These are phyloP conservation scores for Amanita pallidorosea DNA, from an alignment of 768 basidiomycete genomes.

Conservation along the genomic window DNA sequence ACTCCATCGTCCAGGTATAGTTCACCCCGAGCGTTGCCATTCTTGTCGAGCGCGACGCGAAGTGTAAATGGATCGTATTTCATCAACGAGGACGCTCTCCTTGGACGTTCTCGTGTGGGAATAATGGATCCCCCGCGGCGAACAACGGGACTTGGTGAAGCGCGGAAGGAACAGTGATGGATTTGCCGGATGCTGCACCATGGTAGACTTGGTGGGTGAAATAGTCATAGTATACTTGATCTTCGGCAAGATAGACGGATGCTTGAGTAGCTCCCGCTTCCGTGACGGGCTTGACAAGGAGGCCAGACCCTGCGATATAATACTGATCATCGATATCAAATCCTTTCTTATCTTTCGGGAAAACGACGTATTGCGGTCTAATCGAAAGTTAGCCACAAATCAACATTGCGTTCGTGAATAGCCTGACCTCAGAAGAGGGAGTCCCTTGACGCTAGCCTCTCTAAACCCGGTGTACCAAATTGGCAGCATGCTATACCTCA, in stretches of 20 bases:
- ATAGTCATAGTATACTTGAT: constrained; percentile 94
- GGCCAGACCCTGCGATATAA: constrained; percentile 78
- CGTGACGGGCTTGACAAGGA: constrained; percentile 89
- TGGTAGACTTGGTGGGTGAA: constrained; percentile 62
- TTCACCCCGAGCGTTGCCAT: constrained; percentile 57
- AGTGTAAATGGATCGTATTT: constrained; percentile 90
- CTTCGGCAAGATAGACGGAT: constrained; percentile 77
- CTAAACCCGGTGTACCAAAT: constrained; percentile 98
- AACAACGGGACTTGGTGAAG: constrained; percentile 77
- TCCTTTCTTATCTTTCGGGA: constrained; percentile 81
- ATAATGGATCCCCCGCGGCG: constrained; percentile 84
- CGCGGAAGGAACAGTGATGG: constrained; percentile 68
- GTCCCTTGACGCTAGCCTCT: constrained; percentile 71
- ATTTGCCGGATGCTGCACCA: constrained; percentile 51
- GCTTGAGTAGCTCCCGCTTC: constrained; percentile 57
- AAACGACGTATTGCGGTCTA: constrained; percentile 92
- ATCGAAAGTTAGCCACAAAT: neutral
- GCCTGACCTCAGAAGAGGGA: constrained; percentile 71
- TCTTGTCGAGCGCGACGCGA: constrained; percentile 63
- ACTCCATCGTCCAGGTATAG: constrained; percentile 95
- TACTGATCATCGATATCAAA: constrained; percentile 92
- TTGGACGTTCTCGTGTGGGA: constrained; percentile 76
- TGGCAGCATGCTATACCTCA: constrained; percentile 81
- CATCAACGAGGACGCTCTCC: constrained; percentile 82
- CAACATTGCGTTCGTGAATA: neutral